Evolutionary conservation across 78 protist species (phyloP).

Genomic region (Goniomonas avonlea): DNA sequence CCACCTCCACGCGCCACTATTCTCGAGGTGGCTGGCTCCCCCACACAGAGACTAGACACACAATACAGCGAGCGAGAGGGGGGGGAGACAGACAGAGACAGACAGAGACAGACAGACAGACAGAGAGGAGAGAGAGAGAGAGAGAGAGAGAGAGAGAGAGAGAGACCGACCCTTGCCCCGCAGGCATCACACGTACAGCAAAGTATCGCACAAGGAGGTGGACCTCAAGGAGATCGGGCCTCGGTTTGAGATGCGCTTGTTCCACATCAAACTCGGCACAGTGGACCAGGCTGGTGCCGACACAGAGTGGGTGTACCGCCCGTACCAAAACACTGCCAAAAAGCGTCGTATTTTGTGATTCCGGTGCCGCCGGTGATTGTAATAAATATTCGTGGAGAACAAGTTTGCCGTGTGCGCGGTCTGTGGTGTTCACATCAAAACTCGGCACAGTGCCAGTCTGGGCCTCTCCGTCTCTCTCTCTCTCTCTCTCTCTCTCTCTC

Average conservation of each 20-base stretch:
- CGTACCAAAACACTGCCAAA: conserved; percentile 77
- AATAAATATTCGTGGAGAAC: background rate
- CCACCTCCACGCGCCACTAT: too few species aligned
- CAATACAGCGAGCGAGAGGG: too few species aligned
- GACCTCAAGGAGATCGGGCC: conserved; percentile 91
- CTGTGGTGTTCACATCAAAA: too few species aligned
- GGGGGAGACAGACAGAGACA: too few species aligned
- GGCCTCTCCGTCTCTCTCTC: background rate
- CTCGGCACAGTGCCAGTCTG: too few species aligned
- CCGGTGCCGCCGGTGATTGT: background rate
- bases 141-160: too few species aligned
- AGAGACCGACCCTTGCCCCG: too few species aligned
- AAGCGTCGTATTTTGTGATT: conserved; percentile 30
- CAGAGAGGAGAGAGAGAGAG: too few species aligned
- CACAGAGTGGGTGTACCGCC: conserved; percentile 86
- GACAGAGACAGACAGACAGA: too few species aligned
- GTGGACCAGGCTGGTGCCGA: conserved; percentile 89
- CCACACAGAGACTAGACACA: too few species aligned
- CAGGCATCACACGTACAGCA: conserved; percentile 76
- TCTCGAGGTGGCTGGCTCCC: too few species aligned
- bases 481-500: background rate
- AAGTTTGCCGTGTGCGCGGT: too few species aligned
- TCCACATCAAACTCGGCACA: conserved; percentile 80
- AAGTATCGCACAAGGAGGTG: conserved; percentile 54
- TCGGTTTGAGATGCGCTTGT: conserved; percentile 87